These are phyloP conservation scores for Cladobotryum mycophilum DNA, from an alignment of 2,329 filamentous ascomycete species.

Conservation along the genomic window DNA sequence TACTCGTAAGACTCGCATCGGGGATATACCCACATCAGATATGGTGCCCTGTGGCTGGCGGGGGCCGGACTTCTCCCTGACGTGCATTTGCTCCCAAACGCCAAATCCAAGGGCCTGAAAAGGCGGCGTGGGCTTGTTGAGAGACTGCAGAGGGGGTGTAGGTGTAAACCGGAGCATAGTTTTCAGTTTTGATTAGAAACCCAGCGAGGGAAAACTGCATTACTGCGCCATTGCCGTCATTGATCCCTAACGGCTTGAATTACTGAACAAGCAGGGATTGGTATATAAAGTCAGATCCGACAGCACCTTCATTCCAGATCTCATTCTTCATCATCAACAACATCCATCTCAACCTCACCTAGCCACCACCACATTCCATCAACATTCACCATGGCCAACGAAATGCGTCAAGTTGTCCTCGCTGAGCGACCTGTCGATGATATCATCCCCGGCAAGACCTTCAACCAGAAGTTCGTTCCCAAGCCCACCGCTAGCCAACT, in stretches of 20 bases:
- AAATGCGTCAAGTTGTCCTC: slow-evolving; percentile 50
- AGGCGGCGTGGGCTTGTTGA: no score
- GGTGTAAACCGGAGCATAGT: no score
- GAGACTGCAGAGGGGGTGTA: no score
- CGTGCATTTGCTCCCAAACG: no score
- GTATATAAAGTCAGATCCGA: slow-evolving; percentile 7
- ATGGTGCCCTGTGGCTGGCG: no score
- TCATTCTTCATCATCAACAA: not conserved
- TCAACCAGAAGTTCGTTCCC: slow-evolving; percentile 45
- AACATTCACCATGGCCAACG: slow-evolving; percentile 31
- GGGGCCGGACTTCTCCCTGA: no score
- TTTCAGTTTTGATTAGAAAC: no score
- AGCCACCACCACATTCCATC: not conserved
- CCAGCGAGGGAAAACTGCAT: not conserved
- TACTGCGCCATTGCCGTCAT: not conserved
- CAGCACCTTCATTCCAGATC: not conserved
- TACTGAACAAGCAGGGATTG: not conserved
- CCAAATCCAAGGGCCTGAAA: no score
- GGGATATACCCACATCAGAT: no score
- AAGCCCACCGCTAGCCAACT: slow-evolving; percentile 47
- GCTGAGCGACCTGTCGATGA: slow-evolving; percentile 54
- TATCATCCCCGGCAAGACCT: slow-evolving; percentile 61
- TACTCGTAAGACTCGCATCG: no score
- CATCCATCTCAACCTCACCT: not conserved
- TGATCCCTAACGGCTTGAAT: not conserved